These are phyloP conservation scores for Xerocomus nothofagi DNA, from an alignment of 1,284 basidiomycete species.

Conservation along the genomic window DNA sequence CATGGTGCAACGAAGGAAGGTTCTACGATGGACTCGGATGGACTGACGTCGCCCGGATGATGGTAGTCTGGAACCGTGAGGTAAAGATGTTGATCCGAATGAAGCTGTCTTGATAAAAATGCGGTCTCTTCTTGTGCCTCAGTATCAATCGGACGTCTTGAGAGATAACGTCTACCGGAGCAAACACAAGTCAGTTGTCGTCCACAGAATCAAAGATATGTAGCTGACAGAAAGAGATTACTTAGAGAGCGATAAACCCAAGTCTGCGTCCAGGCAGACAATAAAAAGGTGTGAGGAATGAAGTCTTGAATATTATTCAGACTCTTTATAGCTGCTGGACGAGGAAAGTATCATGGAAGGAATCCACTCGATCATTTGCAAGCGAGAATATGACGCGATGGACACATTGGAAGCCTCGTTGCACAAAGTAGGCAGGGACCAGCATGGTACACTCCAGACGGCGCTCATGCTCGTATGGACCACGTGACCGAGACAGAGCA, in stretches of 20 bases:
- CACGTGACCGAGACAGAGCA: constrained; percentile 40
- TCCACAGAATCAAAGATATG: not conserved
- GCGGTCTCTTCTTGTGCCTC: not conserved
- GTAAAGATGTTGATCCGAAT: not conserved
- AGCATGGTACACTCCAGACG: not conserved
- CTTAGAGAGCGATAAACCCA: constrained; percentile 1
- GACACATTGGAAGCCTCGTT: constrained; percentile 13
- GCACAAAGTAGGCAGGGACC: constrained; percentile 21
- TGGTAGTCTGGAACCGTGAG: not conserved
- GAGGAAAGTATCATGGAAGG: not conserved
- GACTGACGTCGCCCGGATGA: not conserved
- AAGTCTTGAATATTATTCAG: not conserved
- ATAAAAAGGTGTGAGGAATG: constrained; percentile 4
- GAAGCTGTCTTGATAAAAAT: not conserved
- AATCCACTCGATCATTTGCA: not conserved
- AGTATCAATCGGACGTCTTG: not conserved
- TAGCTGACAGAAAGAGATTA: constrained; percentile 11
- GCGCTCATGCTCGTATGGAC: not conserved
- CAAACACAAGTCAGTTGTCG: constrained; percentile 1
- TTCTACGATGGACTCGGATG: not conserved
- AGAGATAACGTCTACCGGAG: not conserved
- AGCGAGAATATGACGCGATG: constrained; percentile 7
- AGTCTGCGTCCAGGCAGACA: constrained; percentile 12
- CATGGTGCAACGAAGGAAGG: constrained; percentile 6
- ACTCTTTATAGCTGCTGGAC: constrained; percentile 19